Conservation (phyloP, 139 green algal genomes). For the Auxenochlorella pyrenoidosa region DNA sequence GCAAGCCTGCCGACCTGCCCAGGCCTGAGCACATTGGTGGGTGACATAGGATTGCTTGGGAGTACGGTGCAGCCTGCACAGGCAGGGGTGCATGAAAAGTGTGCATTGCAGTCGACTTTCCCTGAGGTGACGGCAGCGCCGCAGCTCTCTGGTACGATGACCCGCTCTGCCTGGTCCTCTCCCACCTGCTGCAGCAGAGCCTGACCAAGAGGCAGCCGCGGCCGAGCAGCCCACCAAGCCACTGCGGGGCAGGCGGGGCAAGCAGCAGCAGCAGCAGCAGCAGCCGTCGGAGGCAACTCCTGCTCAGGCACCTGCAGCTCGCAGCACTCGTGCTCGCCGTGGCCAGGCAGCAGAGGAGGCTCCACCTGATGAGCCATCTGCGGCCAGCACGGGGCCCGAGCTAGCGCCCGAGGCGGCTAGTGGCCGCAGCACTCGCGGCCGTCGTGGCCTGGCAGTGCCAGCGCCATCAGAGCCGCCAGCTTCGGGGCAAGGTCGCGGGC, state of each 20-base stretch:
- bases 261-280: constrained; percentile 11
- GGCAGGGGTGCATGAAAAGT: no score
- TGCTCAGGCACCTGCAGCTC: background rate
- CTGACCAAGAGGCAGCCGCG: background rate
- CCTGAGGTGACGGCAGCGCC: no score
- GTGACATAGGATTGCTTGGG: background rate
- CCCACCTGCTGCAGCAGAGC: background rate
- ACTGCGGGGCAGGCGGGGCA: background rate
- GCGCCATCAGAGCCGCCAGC: background rate
- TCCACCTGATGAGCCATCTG: background rate
- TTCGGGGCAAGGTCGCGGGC: background rate
- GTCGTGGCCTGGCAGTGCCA: background rate
- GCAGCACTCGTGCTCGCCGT: background rate
- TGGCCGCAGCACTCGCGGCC: background rate
- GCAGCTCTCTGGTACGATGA: background rate
- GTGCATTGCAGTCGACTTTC: no score
- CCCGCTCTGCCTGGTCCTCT: background rate
- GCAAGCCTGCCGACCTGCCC: no score
- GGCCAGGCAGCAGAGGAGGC: background rate
- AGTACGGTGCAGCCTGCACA: background rate
- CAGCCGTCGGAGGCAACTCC: background rate
- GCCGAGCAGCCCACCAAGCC: background rate
- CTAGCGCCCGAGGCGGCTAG: background rate
- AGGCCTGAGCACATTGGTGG: background rate
- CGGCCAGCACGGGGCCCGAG: background rate